Evolutionary conservation across 331 rosid genomes (phyloP), one percentile per base, ranked within the genome.

Genomic region (Spiraea crenata): DNA sequence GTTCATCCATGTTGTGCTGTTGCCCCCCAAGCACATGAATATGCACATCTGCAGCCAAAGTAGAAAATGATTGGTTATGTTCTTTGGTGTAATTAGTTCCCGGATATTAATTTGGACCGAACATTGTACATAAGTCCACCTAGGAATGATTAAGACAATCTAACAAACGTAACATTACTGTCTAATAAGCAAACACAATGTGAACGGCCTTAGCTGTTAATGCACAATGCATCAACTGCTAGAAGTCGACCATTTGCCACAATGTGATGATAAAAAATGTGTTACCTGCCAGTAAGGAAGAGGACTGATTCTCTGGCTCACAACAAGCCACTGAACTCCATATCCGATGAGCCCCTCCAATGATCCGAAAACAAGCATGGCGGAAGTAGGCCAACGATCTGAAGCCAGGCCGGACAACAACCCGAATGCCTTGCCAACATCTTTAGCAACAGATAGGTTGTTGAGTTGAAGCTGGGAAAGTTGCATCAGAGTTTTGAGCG

Each of bases 1-100:
- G 73, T 68, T 68, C 73, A 68, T 52, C 73, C 73, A 68, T 40
- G 73, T 68, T 52, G 73, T 68, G 15, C 73, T 52, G 63, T 68
- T 68, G 19, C 73, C 73, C 0, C 73, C 73, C 9, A 68, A 11
- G 50, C 73, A 68, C 73, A 68, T 5, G 54, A 68, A 68, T 52
- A 68, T 68, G 62, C 62, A 68, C 73, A 68, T 68, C 73, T 68
- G 14, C 50, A 52, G 7, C 50, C 73, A 68, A 8, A 19, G 19
- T 5, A 67, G 2, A 19, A 19, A 56, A 51, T 17, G 9, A 3
- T 16, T 25, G 31, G 31, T 25, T 25, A 25, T 25, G 31, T 25
- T 25, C 31, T 25, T 25, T 4, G 13, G 12, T 3, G 14, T 8
- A 8, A 45, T 45, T 45, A 45, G 12, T 14, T 45, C 4, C 4